Conservation (phyloP, 2,329 filamentous ascomycete genomes). For the Fusarium hostae region DNA sequence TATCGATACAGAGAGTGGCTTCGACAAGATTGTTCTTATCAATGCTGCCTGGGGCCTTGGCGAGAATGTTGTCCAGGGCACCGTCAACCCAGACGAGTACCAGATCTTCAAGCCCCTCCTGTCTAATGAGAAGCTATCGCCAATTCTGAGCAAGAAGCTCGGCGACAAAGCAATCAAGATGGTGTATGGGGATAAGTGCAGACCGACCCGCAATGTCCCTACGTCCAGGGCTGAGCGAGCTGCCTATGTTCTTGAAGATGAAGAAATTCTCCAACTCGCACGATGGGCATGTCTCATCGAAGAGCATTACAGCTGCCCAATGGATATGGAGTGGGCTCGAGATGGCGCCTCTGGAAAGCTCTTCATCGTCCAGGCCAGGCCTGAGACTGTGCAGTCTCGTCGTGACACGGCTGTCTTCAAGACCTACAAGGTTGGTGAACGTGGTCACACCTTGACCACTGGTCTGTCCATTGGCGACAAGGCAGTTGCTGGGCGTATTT, state of each 20-base stretch:
- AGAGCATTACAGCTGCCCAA: constrained; percentile 49
- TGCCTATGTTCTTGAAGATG: constrained; percentile 47
- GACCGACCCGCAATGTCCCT: constrained; percentile 49
- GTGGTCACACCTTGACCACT: constrained; percentile 44
- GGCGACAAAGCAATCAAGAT: constrained; percentile 51
- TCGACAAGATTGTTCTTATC: constrained; percentile 53
- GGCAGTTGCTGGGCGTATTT: constrained; percentile 48
- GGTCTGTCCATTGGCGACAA: constrained; percentile 50
- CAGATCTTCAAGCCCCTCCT: constrained; percentile 53
- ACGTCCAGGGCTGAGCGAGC: constrained; percentile 51
- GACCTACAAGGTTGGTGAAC: constrained; percentile 47
- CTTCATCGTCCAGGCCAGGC: constrained; percentile 52
- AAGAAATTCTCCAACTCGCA: constrained; percentile 50
- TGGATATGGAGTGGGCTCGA: constrained; percentile 55
- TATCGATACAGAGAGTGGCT: constrained; percentile 54
- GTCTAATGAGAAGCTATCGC: constrained; percentile 36
- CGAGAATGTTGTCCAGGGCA: constrained; percentile 53
- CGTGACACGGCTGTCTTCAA: constrained; percentile 46
- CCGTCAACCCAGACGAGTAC: constrained; percentile 53
- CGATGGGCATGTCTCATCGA: constrained; percentile 52
- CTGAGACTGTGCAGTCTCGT: constrained; percentile 52
- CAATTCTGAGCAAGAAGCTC: constrained; percentile 50
- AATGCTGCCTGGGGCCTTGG: constrained; percentile 52
- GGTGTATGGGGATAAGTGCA: constrained; percentile 46
- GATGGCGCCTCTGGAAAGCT: constrained; percentile 46